Conservation (phyloP, 192 early-diverging fungal genomes). For the Umbelopsis sp. region DNA sequence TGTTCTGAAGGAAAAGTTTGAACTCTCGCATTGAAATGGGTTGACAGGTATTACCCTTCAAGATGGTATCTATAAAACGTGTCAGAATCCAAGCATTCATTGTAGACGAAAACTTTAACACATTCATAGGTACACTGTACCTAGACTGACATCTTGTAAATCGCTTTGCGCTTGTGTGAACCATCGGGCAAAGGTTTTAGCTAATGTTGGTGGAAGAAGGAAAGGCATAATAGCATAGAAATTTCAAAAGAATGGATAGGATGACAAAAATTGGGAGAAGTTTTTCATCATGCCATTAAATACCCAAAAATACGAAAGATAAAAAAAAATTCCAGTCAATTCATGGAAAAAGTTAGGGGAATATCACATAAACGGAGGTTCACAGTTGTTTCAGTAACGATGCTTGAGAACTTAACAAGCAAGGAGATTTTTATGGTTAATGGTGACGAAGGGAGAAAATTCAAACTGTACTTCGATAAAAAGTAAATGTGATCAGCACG, state of each 20-base stretch:
- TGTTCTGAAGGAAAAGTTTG: conserved; percentile 24
- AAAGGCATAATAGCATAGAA: conserved; percentile 5
- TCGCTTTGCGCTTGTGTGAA: conserved; percentile 14
- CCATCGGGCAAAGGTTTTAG: conserved; percentile 15
- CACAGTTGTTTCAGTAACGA: background rate
- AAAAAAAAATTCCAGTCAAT: background rate
- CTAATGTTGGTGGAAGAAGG: background rate
- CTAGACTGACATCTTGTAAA: conserved; percentile 20
- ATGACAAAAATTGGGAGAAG: background rate
- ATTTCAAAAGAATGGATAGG: conserved; percentile 1
- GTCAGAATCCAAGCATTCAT: background rate
- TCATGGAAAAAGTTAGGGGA: background rate
- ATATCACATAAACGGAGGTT: background rate
- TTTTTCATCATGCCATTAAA: background rate
- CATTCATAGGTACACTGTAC: conserved; percentile 5
- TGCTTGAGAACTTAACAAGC: background rate
- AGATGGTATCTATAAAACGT: conserved; percentile 14
- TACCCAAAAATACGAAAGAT: background rate
- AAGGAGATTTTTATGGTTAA: background rate
- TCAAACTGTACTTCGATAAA: no score
- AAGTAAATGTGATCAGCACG: background rate
- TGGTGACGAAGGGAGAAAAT: background rate
- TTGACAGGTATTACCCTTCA: conserved; percentile 30
- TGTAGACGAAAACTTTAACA: background rate
- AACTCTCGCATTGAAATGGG: conserved; percentile 35